Evolutionary conservation across 1,139 yeast genomes (phyloP), one percentile per base, ranked within the genome.

Genomic region (Nakaseomyces uthaithaninus): DNA sequence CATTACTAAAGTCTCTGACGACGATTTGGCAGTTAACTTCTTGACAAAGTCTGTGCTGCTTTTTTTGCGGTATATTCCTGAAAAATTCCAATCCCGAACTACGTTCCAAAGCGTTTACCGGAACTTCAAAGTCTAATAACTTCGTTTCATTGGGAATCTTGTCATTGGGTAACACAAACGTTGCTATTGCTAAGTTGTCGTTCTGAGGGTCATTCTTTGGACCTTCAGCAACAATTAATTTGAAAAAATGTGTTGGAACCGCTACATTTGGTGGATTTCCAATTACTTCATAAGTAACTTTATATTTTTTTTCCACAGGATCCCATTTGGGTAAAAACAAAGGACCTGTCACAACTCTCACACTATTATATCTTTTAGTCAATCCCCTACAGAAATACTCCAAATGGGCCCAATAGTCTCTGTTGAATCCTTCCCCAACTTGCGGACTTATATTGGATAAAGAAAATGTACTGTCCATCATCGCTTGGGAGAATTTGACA

Each of bases 211-310:
- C 59, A 26, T 50, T 51, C 14, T 57, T 53, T 11, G 74, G 69
- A 11, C 67, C 67, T 60, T 91, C 97, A 7, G 94, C 96, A 36
- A 91, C 84, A 42, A 93, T 67, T 45, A 91, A 67, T 63, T 91
- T 93, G 72, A 80, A 91, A 57, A 93, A 91, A 63, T 91, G 98
- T 0, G 98, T 91, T 14, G 99, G 98, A 9, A 91, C 99, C 0
- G 98, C 97, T 42, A 91, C 73, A 53, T 77, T 84, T 39, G 98
- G 98, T 5, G 99, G 99, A 51, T 86, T 83, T 3, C 99, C 99
- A 60, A 91, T 86, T 34, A 91, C 85, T 64, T 93, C 98, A 62
- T 89, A 91, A 2, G 74, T 68, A 14, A 91, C 95, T 49, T 84
- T 70, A 63, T 68, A 84, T 60, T 89, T 91, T 2, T 89, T 93